Evolutionary conservation across 2,329 filamentous ascomycete species (phyloP).

Genomic region (Verticillium albo-atrum): DNA sequence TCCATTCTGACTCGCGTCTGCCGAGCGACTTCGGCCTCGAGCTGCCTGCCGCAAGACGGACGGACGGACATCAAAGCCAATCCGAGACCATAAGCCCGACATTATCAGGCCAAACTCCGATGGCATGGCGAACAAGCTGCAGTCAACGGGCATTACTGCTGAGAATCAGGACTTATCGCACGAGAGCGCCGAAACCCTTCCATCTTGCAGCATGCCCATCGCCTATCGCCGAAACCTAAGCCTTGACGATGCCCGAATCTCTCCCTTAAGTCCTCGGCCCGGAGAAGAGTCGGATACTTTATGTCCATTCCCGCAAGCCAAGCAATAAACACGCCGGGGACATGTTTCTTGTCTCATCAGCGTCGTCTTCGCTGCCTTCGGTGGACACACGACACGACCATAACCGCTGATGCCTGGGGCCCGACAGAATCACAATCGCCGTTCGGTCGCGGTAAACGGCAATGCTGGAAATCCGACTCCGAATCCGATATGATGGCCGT

Average conservation of each 20-base stretch:
- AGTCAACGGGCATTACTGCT: not conserved
- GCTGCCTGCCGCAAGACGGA: not conserved
- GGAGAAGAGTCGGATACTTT: not conserved
- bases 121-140: not conserved
- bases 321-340: not conserved
- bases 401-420: too few species aligned
- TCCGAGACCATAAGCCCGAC: not conserved
- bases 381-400: too few species aligned
- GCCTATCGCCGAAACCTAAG: not conserved
- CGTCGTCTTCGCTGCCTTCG: not conserved
- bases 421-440: too few species aligned
- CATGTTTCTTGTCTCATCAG: not conserved
- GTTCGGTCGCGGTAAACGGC: too few species aligned
- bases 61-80: not conserved
- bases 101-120: not conserved
- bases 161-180: too few species aligned
- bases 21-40: not conserved
- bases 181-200: not conserved
- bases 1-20: not conserved
- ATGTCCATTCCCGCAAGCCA: not conserved
- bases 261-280: not conserved
- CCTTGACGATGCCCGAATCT: not conserved
- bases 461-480: too few species aligned
- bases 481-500: too few species aligned
- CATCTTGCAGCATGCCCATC: not conserved